Base-by-base conservation (phyloP, 2,329 filamentous ascomycete genomes). In the Magnaporthiopsis poae region DNA sequence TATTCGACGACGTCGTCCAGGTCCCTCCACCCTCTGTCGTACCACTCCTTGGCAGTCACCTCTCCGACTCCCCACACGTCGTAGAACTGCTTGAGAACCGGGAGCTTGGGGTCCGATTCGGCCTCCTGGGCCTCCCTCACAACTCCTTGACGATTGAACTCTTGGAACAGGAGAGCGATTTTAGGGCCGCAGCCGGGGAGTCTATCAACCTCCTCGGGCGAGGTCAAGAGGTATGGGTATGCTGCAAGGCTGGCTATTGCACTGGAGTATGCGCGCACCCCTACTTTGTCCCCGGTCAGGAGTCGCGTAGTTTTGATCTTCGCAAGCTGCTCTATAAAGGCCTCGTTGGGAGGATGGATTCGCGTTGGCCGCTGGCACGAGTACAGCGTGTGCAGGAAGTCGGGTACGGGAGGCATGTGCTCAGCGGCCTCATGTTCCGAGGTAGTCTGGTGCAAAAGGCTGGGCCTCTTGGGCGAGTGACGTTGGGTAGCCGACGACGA, bases 41-140 rank as follows among this genome's bases (percentile, higher is more conserved):
- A 95, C 72, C 96, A 96, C 0, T 93, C 86, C 21, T 88, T 82
- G 0, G 94, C 93, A 0, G 90, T 95, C 15, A 86, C 87, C 2
- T 90, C 88, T 0, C 90, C 94, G 0, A 97, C 92, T n/a, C 93
- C 94, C 90, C 92, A 96, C 67, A 97, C 96, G 5, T 90, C 82
- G 77, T 90, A 90, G 76, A 98, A 97, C 0, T 83, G 75, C 61
- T 85, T 81, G 3, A 97, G 77, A 0, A 87, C 81, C 27, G 81
- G 81, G 67, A 95, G 81, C 67, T 82, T 85, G 15, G 85, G 80
- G 70, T 96, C 88, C 0, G 79, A 77, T 64, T 89, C 83, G 1
- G 90, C 84, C 4, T 87, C 84, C 9, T 84, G 79, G 0, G 88
- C 87, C 31, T 91, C 90, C 52, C 80, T 74, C 2, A 56, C 8